Base-by-base conservation (phyloP, 345 rosid species). In the Aethionema arabicum region DNA sequence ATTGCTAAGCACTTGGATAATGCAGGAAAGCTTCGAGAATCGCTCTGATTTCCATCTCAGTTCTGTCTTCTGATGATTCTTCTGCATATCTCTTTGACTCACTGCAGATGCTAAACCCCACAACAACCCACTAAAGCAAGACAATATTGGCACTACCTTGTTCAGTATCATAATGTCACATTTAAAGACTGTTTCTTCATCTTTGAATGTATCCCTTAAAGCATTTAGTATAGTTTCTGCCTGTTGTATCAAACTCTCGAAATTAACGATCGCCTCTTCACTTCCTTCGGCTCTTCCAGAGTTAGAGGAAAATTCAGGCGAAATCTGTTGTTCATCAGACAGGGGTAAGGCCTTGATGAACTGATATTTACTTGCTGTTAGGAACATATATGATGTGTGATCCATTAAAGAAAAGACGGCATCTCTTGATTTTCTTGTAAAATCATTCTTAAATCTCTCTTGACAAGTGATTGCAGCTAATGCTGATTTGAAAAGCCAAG, bases 21-120 rank as follows among this genome's bases (percentile, higher is more conserved):
- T 52, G 56, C 13, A 56, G 41, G 69, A 72, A 33, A 85, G 41
- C 74, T 72, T 76, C 29, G 69, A 77, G 68, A 80, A 32, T 36
- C 69, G 70, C 59, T 77, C 77, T 15, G 61, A 61, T 62, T 77
- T 73, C 80, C 76, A 70, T 56, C 45, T 67, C 50, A 74, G 63
- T 52, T 80, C 73, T 56, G 60, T 72, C 65, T 80, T 74, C 35
- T 45, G 56, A 32, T 65, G 80, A 60, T 59, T 53, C 52, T 58
- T 74, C 67, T 67, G 69, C 43, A 59, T 74, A 62, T 68, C 79
- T 41, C 52, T 56, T 36, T 69, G 72, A 63, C 76, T 70, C 63
- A 72, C 58, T 32, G 82, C 80, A 58, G 85, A 84, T 70, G 90
- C 80, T 56, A 87, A 61, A 71, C 97, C 99, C 92, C 96, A 93